Evolutionary conservation across 2,329 filamentous ascomycete species (phyloP).

Genomic region (Aspergillus sp.): DNA sequence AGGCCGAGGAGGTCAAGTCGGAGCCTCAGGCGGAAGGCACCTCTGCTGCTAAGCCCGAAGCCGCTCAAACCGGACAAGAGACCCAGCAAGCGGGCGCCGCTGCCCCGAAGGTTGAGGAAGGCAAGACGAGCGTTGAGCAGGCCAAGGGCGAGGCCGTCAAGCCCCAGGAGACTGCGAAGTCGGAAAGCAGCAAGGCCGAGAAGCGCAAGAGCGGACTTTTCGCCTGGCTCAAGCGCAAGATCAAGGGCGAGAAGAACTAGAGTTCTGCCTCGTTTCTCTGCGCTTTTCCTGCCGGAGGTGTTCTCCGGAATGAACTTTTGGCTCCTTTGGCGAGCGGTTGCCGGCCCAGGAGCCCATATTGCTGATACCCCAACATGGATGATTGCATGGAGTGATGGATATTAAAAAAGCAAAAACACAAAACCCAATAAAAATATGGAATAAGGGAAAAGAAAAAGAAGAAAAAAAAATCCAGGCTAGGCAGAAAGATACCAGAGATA

Average conservation of each 20-base stretch:
- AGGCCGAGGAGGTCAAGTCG: constrained; percentile 6
- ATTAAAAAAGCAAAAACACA: background rate
- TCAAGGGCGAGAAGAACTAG: constrained; percentile 21
- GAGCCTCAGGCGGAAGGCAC: constrained; percentile 14
- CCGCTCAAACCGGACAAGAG: constrained; percentile 3
- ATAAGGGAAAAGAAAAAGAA: background rate
- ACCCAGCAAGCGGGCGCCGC: constrained; percentile 10
- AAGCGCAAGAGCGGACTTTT: constrained; percentile 31
- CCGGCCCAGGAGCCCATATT: constrained; percentile 13
- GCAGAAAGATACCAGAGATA: background rate
- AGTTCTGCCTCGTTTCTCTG: constrained; percentile 4
- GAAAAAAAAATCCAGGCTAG: background rate
- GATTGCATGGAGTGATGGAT: constrained; percentile 3
- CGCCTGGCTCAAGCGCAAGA: constrained; percentile 33
- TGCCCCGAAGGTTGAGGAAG: constrained; percentile 27
- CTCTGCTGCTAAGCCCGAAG: constrained; percentile 9
- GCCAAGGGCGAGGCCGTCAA: constrained; percentile 13
- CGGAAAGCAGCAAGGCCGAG: constrained; percentile 19
- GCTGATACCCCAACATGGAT: constrained; percentile 20
- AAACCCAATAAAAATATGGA: constrained; percentile 3
- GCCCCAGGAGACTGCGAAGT: constrained; percentile 13
- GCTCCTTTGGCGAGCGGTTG: constrained; percentile 10
- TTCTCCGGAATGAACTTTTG: background rate
- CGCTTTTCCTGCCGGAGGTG: constrained; percentile 4
- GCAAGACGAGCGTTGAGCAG: constrained; percentile 15